A percentile compares a stretch with the other conserved stretches of the same genome.
These are phyloP conservation scores for Sphaerostilbella broomeana DNA, from an alignment of 2,329 filamentous ascomycete species.

Conservation along the genomic window DNA sequence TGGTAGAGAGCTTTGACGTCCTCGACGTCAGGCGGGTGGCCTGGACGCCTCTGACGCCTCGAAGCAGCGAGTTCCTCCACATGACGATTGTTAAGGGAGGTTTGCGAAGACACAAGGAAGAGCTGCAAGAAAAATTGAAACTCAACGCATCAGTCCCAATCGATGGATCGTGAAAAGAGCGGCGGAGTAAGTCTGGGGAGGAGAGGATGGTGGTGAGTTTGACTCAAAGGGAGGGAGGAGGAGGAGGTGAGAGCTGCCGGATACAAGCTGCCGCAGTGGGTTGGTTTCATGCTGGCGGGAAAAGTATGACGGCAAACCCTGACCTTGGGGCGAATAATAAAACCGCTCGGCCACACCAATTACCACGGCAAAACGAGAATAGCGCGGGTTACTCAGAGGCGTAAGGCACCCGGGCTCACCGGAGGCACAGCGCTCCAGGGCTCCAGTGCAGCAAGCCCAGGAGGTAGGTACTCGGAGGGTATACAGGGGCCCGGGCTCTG, in stretches of 20 bases:
- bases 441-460: no score
- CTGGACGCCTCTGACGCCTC: slow-evolving; percentile 6
- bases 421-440: no score
- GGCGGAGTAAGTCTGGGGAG: slow-evolving; percentile 41
- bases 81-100: no score
- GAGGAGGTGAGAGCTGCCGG: background rate
- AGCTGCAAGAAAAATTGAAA: slow-evolving; percentile 20
- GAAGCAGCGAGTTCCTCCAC: slow-evolving; percentile 10
- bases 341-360: slow-evolving; percentile 1
- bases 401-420: no score
- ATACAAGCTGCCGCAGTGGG: background rate
- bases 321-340: slow-evolving; percentile 6
- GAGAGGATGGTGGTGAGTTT: slow-evolving; percentile 4
- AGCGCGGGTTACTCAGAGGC: slow-evolving; percentile 4
- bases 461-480: no score
- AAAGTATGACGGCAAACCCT: slow-evolving; percentile 9
- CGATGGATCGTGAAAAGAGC: slow-evolving; percentile 35
- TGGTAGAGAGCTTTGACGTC: slow-evolving; percentile 33
- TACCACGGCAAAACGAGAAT: slow-evolving; percentile 7
- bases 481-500: no score
- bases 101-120: slow-evolving; percentile 2
- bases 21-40: slow-evolving; percentile 9
- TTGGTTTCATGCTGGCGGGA: background rate
- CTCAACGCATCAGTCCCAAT: slow-evolving; percentile 22
- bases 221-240: slow-evolving; percentile 1